A percentile compares a stretch with the other conserved stretches of the same genome.
Conservation (phyloP, 2,329 filamentous ascomycete species). For the Epichloe uncinata region DNA sequence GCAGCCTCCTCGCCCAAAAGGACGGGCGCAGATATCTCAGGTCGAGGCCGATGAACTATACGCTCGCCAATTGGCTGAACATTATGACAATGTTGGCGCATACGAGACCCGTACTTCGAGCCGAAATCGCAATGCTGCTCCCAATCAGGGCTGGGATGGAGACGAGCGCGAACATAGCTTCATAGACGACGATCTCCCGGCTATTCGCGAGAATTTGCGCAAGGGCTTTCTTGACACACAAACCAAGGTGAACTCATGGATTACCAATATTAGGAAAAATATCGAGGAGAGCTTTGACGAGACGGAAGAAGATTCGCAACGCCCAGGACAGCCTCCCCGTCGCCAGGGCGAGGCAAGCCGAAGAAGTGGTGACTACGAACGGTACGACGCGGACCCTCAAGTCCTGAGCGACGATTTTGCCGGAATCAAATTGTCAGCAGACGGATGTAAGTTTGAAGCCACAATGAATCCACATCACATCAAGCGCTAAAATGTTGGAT, state of each 20-base stretch:
- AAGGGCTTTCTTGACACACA: slow-evolving; percentile 95
- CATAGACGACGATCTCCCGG: slow-evolving; percentile 87
- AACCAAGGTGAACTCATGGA: slow-evolving; percentile 84
- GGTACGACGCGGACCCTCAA: slow-evolving; percentile 89
- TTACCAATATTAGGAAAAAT: slow-evolving; percentile 86
- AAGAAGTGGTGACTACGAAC: slow-evolving; percentile 74
- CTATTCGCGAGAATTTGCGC: slow-evolving; percentile 82
- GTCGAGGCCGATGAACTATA: slow-evolving; percentile 84
- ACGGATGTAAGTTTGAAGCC: slow-evolving; percentile 43
- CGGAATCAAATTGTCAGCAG: slow-evolving; percentile 48
- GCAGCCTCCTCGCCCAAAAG: slow-evolving; percentile 65
- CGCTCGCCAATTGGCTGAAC: slow-evolving; percentile 82
- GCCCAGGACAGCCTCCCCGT: slow-evolving; percentile 22
- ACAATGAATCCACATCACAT: background rate
- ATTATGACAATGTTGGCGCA: slow-evolving; percentile 56
- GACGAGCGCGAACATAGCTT: slow-evolving; percentile 76
- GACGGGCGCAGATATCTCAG: slow-evolving; percentile 55
- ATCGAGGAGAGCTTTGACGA: slow-evolving; percentile 81
- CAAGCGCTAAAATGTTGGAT: background rate
- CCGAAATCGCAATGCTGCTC: slow-evolving; percentile 26
- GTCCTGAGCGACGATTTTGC: slow-evolving; percentile 83
- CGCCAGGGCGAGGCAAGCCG: slow-evolving; percentile 49
- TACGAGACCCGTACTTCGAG: slow-evolving; percentile 45
- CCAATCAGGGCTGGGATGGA: slow-evolving; percentile 24
- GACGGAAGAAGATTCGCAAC: slow-evolving; percentile 34